phyloP scores from a whole-genome alignment of 306 rosid species.

The Gillenia trifoliata region DNA sequence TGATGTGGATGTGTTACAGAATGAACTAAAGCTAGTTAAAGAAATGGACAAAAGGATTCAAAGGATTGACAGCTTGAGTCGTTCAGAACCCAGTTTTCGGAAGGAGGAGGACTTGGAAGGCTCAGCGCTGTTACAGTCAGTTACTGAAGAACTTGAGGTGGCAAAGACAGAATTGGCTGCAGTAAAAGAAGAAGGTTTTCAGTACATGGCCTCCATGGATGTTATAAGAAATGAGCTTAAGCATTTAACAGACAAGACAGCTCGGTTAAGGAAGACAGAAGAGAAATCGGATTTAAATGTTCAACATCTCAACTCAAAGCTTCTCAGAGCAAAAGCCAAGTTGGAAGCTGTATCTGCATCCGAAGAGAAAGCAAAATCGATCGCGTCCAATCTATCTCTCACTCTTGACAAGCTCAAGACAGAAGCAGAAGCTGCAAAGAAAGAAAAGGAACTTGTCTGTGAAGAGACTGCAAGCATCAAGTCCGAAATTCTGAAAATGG shows the following conservation, averaged over 20 bases:
- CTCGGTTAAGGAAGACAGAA: constrained; percentile 45
- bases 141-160: constrained; percentile 50
- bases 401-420: constrained; percentile 54
- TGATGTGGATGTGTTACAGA: constrained; percentile 58
- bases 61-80: constrained; percentile 33
- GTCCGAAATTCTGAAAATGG: constrained; percentile 44
- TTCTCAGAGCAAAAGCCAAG: constrained; percentile 69
- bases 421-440: constrained; percentile 50
- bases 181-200: constrained; percentile 65
- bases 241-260: constrained; percentile 44
- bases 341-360: constrained; percentile 65
- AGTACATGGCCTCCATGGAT: constrained; percentile 85
- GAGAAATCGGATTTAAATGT: constrained; percentile 36
- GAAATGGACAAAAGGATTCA: constrained; percentile 36
- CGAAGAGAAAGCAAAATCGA: constrained; percentile 58
- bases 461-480: constrained; percentile 43
- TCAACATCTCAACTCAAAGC: constrained; percentile 58
- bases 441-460: constrained; percentile 39
- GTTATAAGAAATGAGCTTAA: constrained; percentile 68
- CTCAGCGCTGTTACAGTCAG: constrained; percentile 27
- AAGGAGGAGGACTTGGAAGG: constrained; percentile 36
- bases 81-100: constrained; percentile 21
- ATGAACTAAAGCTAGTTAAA: constrained; percentile 45
- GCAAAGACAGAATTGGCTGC: constrained; percentile 62
- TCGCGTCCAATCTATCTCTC: constrained; percentile 42